Conservation (phyloP, 1,284 basidiomycete genomes). For the Ganoderma boninense region DNA sequence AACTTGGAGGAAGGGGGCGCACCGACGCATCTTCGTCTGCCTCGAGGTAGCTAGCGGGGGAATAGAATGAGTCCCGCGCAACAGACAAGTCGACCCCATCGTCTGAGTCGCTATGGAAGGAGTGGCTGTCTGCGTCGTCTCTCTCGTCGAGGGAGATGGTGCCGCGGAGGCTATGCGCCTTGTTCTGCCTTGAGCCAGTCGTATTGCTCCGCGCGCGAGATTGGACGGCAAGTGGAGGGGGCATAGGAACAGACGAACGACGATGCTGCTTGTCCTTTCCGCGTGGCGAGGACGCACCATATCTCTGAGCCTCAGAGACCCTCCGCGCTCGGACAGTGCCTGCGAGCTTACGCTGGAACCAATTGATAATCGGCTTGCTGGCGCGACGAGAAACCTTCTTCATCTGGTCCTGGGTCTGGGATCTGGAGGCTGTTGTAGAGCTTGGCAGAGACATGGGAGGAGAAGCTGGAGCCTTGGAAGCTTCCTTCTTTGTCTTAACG, state of each 20-base stretch:
- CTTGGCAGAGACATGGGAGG: slow-evolving; percentile 24
- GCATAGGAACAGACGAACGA: slow-evolving; percentile 37
- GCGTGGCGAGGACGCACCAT: slow-evolving; percentile 32
- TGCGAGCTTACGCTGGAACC: slow-evolving; percentile 89
- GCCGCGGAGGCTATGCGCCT: slow-evolving; percentile 33
- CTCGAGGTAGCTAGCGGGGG: slow-evolving; percentile 73
- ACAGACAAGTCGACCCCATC: slow-evolving; percentile 63
- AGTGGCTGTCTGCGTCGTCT: slow-evolving; percentile 43
- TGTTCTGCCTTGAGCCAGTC: slow-evolving; percentile 35
- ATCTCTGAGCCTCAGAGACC: slow-evolving; percentile 45
- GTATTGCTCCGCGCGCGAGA: slow-evolving; percentile 29
- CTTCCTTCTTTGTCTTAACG: slow-evolving; percentile 37
- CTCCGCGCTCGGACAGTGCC: slow-evolving; percentile 65
- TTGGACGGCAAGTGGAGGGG: slow-evolving; percentile 35
- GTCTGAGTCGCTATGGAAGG: slow-evolving; percentile 40
- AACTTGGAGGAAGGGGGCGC: slow-evolving; percentile 85
- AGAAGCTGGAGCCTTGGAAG: slow-evolving; percentile 23
- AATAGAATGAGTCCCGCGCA: slow-evolving; percentile 76
- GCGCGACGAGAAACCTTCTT: slow-evolving; percentile 70
- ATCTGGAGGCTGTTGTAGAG: slow-evolving; percentile 1
- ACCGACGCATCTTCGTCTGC: slow-evolving; percentile 92
- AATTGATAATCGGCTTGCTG: slow-evolving; percentile 90
- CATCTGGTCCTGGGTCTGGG: slow-evolving; percentile 35
- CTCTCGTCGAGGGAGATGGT: slow-evolving; percentile 68
- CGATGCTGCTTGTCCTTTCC: slow-evolving; percentile 40